Percentiles rank a stretch among this genome's conserved stretches.
These are phyloP conservation scores for Sporothrix humicola DNA, from an alignment of 2,329 filamentous ascomycete genomes.

Conservation along the genomic window DNA sequence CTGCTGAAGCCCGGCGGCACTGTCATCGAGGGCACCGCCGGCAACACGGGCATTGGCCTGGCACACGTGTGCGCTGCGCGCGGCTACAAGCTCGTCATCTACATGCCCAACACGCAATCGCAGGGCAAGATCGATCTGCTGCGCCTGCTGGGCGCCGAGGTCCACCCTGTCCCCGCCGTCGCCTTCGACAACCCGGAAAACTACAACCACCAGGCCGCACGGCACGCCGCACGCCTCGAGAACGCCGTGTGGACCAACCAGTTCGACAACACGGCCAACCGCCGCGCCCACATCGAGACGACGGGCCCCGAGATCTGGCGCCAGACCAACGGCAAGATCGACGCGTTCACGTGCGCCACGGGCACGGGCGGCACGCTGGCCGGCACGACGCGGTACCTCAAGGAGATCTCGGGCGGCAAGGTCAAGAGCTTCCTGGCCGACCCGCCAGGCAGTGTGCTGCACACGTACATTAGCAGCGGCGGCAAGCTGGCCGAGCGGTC, in stretches of 20 bases:
- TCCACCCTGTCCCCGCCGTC: conserved; percentile 93
- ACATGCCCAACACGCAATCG: conserved; percentile 99
- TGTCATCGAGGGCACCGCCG: conserved; percentile 94
- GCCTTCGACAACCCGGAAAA: conserved; percentile 94
- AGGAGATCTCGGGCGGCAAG: conserved; percentile 75
- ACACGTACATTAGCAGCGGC: conserved; percentile 86
- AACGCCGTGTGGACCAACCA: conserved; percentile 99
- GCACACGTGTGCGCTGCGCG: conserved; percentile 93
- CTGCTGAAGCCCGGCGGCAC: conserved; percentile 78
- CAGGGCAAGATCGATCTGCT: conserved; percentile 97
- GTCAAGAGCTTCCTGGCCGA: conserved; percentile 93
- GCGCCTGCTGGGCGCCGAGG: conserved; percentile 87
- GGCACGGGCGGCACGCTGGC: conserved; percentile 92
- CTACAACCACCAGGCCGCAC: conserved; percentile 94
- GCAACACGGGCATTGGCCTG: conserved; percentile 96
- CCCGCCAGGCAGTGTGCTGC: conserved; percentile 89
- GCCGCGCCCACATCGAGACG: conserved; percentile 92
- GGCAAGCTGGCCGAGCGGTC: conserved; percentile 80
- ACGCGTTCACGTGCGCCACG: conserved; percentile 94
- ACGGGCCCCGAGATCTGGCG: conserved; percentile 97
- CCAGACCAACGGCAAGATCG: conserved; percentile 82
- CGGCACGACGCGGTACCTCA: conserved; percentile 85
- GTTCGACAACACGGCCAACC: conserved; percentile 95
- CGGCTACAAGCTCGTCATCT: conserved; percentile 95
- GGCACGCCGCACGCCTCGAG: conserved; percentile 83